A percentile compares a stretch with the other conserved stretches of the same genome.
Evolutionary conservation across 1,139 yeast species (phyloP).

Genomic region (Candida albicans): DNA sequence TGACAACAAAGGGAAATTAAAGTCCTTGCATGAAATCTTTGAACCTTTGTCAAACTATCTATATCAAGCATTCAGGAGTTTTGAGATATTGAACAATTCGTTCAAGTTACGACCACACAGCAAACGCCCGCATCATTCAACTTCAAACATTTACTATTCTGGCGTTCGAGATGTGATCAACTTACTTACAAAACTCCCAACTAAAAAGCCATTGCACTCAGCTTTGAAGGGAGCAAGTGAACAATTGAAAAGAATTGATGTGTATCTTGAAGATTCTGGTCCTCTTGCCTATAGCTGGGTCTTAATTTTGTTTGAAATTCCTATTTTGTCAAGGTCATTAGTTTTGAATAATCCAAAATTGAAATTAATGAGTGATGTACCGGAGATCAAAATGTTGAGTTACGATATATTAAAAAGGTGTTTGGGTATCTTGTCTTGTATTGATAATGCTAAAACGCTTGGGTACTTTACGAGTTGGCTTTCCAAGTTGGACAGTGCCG

Average conservation of each 20-base stretch:
- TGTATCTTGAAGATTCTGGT: constrained; percentile 33
- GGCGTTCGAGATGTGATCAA: constrained; percentile 46
- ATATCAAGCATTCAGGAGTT: constrained; percentile 40
- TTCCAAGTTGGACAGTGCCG: constrained; percentile 38
- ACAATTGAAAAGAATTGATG: constrained; percentile 44
- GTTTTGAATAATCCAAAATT: constrained; percentile 23
- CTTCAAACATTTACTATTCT: constrained; percentile 46
- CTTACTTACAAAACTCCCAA: constrained; percentile 50
- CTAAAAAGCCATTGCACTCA: constrained; percentile 56
- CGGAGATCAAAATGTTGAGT: constrained; percentile 54
- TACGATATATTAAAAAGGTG: constrained; percentile 67
- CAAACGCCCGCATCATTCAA: constrained; percentile 31
- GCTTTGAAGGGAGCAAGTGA: constrained; percentile 51
- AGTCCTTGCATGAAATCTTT: constrained; percentile 39
- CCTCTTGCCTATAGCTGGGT: constrained; percentile 52
- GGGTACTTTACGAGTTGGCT: constrained; percentile 61
- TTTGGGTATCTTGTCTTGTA: constrained; percentile 63
- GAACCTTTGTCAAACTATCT: constrained; percentile 51
- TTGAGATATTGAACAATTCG: constrained; percentile 46
- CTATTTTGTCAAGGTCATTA: constrained; percentile 52
- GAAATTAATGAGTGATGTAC: constrained; percentile 38
- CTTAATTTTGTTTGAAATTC: constrained; percentile 61
- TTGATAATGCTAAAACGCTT: constrained; percentile 35
- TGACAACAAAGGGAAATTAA: constrained; percentile 10
- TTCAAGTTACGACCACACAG: constrained; percentile 35